Base-by-base conservation (phyloP, 352 stramenopile species). In the Phytophthora multivora region DNA sequence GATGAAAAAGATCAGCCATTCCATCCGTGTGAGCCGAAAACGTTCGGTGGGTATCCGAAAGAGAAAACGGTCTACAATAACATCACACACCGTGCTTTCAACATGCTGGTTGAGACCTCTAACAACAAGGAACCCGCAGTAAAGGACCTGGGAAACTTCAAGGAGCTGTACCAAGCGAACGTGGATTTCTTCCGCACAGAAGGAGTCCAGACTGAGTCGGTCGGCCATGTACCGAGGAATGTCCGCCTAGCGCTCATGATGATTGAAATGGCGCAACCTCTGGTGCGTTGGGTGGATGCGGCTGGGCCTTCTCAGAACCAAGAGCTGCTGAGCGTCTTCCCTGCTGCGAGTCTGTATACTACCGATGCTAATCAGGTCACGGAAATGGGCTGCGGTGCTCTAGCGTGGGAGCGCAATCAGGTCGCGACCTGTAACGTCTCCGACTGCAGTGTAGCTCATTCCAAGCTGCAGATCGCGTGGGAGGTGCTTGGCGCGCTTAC, bases 41-140 rank as follows among this genome's bases (percentile, higher is more conserved):
- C 83, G 6, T 98, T 93, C 75, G 90, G 89, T 7, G 95, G 95
- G 9, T 99, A 99, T 70, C 51, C 63, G 11, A 53, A 66, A 9
- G 72, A 92, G 25, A 98, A 97, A 67, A 98, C 95, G 0, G 43
- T 78, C 11, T 98, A 99, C 77, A 97, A 97, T 56, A 96, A 97
- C 63, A 80, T 86, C 6, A 97, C 88, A 10, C 81, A 99, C 41
- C 88, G 97, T 15, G 83, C 90, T 10, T 98, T 99, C 66, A 99
- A 98, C 49, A 97, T 99, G 65, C 75, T 99, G 1, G 88, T 99
- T 26, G 97, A 99, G 68, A 98, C 96, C 4, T 97, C 91, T 25
- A 69, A 97, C 56, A 74, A 53, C n/a, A 99, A 99, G 56, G 69
- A 88, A 19, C 96, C 96, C 0, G 42, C 39, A 3, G 71, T 88